Percentiles rank a stretch among this genome's conserved stretches.
Conservation (phyloP, 768 basidiomycete species). For the Suillus plorans region DNA sequence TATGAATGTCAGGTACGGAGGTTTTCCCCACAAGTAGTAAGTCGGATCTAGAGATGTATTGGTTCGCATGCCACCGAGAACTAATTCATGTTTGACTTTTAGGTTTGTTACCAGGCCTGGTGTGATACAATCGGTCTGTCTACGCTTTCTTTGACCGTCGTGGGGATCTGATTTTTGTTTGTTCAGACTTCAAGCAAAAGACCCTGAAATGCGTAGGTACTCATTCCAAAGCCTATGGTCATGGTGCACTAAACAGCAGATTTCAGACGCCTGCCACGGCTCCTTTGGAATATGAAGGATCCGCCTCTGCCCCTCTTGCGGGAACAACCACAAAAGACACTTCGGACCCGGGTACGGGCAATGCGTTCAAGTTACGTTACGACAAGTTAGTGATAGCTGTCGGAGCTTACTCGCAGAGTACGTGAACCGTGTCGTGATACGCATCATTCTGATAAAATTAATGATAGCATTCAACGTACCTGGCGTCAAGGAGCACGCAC, state of each 20-base stretch:
- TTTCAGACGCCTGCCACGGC: slow-evolving; percentile 65
- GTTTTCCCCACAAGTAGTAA: slow-evolving; percentile 55
- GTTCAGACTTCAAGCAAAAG: slow-evolving; percentile 59
- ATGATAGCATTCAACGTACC: slow-evolving; percentile 63
- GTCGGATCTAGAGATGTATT: slow-evolving; percentile 15
- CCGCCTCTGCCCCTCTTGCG: slow-evolving; percentile 11
- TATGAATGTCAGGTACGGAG: slow-evolving; percentile 44
- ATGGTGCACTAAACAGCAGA: background rate
- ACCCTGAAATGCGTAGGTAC: slow-evolving; percentile 57
- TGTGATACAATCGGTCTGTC: slow-evolving; percentile 64
- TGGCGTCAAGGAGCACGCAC: slow-evolving; percentile 77
- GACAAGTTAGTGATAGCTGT: slow-evolving; percentile 86
- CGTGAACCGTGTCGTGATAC: slow-evolving; percentile 15
- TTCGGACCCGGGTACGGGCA: slow-evolving; percentile 19
- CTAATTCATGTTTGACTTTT: background rate
- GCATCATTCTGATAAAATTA: slow-evolving; percentile 6
- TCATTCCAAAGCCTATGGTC: background rate
- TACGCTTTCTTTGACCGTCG: background rate
- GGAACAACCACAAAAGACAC: slow-evolving; percentile 18
- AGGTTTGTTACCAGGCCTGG: slow-evolving; percentile 75
- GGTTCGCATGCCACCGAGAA: background rate
- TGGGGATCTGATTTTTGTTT: slow-evolving; percentile 3
- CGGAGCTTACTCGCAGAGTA: slow-evolving; percentile 85
- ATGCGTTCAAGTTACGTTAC: slow-evolving; percentile 60
- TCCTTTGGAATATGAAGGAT: slow-evolving; percentile 34